Evolutionary conservation across 2,329 filamentous ascomycete species (phyloP), one percentile per base, ranked within the genome.

Genomic region (Trichoderma semiorbis): DNA sequence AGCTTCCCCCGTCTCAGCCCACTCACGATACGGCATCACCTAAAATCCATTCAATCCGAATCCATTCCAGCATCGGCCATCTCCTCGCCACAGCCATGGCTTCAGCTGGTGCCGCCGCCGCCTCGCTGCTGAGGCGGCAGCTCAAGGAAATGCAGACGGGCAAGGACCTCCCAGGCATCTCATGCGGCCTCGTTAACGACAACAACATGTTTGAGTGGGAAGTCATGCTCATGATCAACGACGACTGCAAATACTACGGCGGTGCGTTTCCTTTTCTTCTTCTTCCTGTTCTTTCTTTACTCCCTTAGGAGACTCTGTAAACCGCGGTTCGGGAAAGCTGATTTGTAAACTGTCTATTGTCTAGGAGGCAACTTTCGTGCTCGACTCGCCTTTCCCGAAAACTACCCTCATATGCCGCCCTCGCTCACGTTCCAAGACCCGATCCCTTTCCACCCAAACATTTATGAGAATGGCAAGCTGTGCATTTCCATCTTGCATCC

Each of bases 401-500:
- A 93, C 75, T 99, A 98, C 80, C 96, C 96, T 3, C 92, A 92
- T 75, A 88, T 93, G 81, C 96, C 96, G 43, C 96, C 96, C 0
- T 93, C 91, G 77, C 92, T 98, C 84, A 93, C 91, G 75, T 98
- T 98, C 83, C 89, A 94, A 77, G 86, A 87, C 0, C 93, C 95
- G 1, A 90, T 98, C 73, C 89, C 89, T 3, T 98, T 96, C 87
- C 95, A 98, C 82, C 95, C 95, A 1, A 98, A 98, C 81, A 93
- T 99, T 80, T 98, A 98, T 84, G 85, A 89, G 8, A 90, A 89
- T 79, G 96, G 96, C 78, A 90, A 92, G 75, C 93, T 99, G 72
- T 99, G 96, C 86, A 98, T 99, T 81, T 97, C 93, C 57, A 99
- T 99, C 83, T 87, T 99, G 55, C 96, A 99, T 81, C 93, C 95